Conservation (phyloP, 768 basidiomycete genomes). For the Cubamyces lactineus region DNA sequence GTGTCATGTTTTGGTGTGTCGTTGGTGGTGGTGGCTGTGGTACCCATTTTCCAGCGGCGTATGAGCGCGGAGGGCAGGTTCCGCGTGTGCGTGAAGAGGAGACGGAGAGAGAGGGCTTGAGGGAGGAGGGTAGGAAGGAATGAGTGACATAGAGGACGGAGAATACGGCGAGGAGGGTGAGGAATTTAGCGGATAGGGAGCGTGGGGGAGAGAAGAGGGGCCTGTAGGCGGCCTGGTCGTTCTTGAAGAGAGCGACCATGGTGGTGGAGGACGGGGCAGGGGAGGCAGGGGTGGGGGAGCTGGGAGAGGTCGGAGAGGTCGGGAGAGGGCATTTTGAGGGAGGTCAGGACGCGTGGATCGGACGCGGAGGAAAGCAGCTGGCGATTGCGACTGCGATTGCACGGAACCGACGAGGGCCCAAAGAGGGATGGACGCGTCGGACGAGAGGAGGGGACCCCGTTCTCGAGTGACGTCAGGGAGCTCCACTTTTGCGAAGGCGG, state of each 20-base stretch:
- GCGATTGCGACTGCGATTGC: not conserved
- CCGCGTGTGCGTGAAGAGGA: slow-evolving; percentile 8
- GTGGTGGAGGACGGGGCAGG: not conserved
- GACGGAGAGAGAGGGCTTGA: slow-evolving; percentile 13
- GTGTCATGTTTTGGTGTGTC: slow-evolving; percentile 14
- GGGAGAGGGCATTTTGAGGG: slow-evolving; percentile 1
- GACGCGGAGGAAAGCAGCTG: not conserved
- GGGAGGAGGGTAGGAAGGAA: slow-evolving; percentile 13
- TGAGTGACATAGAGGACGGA: slow-evolving; percentile 13
- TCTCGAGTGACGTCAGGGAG: slow-evolving; percentile 5
- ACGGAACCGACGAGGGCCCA: too few relatives aligned
- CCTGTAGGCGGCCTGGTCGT: slow-evolving; percentile 17
- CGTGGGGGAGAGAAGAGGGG: slow-evolving; percentile 18
- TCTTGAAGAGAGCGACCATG: slow-evolving; percentile 22
- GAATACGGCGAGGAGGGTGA: slow-evolving; percentile 15
- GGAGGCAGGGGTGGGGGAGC: not conserved
- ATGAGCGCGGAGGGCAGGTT: slow-evolving; percentile 41
- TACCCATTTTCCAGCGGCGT: slow-evolving; percentile 46
- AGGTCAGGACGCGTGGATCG: not conserved
- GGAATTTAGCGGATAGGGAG: slow-evolving; percentile 18
- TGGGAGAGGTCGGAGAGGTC: not conserved
- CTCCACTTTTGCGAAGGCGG: not conserved
- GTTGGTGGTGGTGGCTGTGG: slow-evolving; percentile 40
- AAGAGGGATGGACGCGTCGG: not conserved
- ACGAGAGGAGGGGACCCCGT: not conserved